Evolutionary conservation across 768 basidiomycete species (phyloP).

Genomic region (Leucocoprinus birnbaumii): DNA sequence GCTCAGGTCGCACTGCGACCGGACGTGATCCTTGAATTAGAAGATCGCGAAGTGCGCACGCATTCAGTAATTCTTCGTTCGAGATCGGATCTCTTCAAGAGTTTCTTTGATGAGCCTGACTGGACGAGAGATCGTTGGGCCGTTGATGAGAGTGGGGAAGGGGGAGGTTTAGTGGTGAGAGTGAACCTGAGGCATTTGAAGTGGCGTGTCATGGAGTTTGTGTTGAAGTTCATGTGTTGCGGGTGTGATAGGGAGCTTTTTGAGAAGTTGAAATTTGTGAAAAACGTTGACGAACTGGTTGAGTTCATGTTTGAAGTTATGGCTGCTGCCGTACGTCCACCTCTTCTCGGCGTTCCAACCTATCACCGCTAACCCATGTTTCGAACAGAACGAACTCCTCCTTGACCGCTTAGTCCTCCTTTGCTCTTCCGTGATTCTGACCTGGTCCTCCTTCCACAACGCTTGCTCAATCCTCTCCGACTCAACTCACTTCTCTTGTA

Average conservation of each 20-base stretch:
- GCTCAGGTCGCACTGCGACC: slow-evolving; percentile 35
- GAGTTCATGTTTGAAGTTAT: slow-evolving; percentile 88
- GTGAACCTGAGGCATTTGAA: slow-evolving; percentile 70
- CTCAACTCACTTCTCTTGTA: slow-evolving; percentile 75
- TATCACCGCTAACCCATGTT: slow-evolving; percentile 1
- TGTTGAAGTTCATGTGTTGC: slow-evolving; percentile 75
- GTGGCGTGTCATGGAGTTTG: slow-evolving; percentile 74
- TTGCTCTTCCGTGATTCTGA: slow-evolving; percentile 75
- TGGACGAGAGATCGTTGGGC: slow-evolving; percentile 74
- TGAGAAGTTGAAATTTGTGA: slow-evolving; percentile 55
- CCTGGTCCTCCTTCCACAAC: slow-evolving; percentile 68
- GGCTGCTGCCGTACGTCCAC: slow-evolving; percentile 67
- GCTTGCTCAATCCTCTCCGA: slow-evolving; percentile 79
- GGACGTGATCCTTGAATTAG: slow-evolving; percentile 72
- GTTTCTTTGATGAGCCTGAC: slow-evolving; percentile 77
- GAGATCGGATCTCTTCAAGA: slow-evolving; percentile 79
- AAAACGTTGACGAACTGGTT: slow-evolving; percentile 70
- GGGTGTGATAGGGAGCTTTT: slow-evolving; percentile 71
- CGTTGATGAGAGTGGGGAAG: neutral
- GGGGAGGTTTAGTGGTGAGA: slow-evolving; percentile 40
- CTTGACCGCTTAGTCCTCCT: slow-evolving; percentile 82
- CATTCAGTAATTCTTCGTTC: slow-evolving; percentile 81
- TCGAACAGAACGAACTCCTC: slow-evolving; percentile 75
- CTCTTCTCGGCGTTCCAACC: neutral
- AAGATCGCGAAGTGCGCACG: slow-evolving; percentile 59